phyloP scores from a whole-genome alignment of 305 asterid genomes.

The Solanum chacoense region DNA sequence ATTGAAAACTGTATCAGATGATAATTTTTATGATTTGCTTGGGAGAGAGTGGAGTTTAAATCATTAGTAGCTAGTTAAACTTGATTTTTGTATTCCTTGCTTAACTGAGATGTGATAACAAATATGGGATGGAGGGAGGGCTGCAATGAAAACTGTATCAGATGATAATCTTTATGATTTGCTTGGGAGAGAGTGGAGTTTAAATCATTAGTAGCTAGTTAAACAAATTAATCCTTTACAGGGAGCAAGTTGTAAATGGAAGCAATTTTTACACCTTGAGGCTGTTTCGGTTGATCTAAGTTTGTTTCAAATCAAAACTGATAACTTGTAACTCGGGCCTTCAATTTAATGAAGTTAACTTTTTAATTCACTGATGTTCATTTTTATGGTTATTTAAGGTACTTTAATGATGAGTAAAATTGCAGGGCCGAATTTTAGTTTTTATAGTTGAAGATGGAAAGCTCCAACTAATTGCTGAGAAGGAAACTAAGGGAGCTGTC shows the following conservation, averaged over 20 bases:
- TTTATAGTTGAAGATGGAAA: conserved; percentile 90
- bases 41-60: background rate
- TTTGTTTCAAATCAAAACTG: background rate
- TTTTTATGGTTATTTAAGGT: background rate
- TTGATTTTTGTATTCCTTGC: background rate
- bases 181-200: background rate
- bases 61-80: background rate
- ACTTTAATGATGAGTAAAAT: background rate
- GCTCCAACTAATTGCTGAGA: conserved; percentile 75
- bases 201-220: background rate
- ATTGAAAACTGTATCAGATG: background rate
- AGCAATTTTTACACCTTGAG: background rate
- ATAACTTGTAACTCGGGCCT: background rate
- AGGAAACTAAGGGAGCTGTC: conserved; percentile 93
- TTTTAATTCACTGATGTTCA: background rate
- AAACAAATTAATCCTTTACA: background rate
- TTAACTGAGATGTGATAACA: background rate
- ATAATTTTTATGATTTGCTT: background rate
- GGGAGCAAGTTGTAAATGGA: background rate
- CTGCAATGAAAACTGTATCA: background rate
- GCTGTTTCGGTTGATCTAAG: background rate
- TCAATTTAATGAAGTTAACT: background rate
- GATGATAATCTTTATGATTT: background rate
- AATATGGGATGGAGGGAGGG: background rate
- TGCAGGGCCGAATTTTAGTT: conserved; percentile 87